Base-by-base conservation (phyloP, 345 rosid species). In the Barbarea vulgaris region DNA sequence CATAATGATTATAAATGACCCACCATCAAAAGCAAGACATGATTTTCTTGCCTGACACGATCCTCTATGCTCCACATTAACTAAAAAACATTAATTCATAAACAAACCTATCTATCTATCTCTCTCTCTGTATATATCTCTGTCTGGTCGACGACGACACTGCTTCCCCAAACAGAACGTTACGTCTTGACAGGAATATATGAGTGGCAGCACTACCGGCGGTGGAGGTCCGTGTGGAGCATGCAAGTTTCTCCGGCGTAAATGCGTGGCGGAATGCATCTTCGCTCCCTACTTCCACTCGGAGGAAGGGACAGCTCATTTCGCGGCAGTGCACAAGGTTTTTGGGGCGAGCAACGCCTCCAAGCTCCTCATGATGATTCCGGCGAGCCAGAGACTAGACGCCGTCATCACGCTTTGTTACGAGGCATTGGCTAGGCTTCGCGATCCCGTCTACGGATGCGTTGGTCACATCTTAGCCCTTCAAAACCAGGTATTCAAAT, bases 321-420 rank as follows among this genome's bases (percentile, higher is more conserved):
- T 91, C 52, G 91, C 97, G 5, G 96, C 95, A 11, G 98, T 90
- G 9, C 98, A 88, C 82, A 91, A 84, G 75, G 87, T 90, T 22
- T 90, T 89, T 63, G 98, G 98, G 1, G 98, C 98, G 1, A 91
- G 98, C 82, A 91, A 93, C 76, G 85, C 91, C 37, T 83, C 97
- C 15, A 91, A 93, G 84, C 83, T 93, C 34, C 97, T 93, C 74
- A 21, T 37, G 37, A 77, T 76, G 31, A 65, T 91, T 21, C 98
- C 97, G 4, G 75, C 80, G 6, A 84, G 79, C 81, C 82, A 73
- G 63, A 85, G 98, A 6, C 81, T 84, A 12, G 97, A 90, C 33
- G 93, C 96, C 11, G 96, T 85, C 6, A 84, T 84, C 63, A 83
- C 93, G 2, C 89, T 93, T 57, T 85, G 88, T 65, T 91, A 93